phyloP scores from a whole-genome alignment of 1,139 yeast genomes.

The Debaryomyces udenii region DNA sequence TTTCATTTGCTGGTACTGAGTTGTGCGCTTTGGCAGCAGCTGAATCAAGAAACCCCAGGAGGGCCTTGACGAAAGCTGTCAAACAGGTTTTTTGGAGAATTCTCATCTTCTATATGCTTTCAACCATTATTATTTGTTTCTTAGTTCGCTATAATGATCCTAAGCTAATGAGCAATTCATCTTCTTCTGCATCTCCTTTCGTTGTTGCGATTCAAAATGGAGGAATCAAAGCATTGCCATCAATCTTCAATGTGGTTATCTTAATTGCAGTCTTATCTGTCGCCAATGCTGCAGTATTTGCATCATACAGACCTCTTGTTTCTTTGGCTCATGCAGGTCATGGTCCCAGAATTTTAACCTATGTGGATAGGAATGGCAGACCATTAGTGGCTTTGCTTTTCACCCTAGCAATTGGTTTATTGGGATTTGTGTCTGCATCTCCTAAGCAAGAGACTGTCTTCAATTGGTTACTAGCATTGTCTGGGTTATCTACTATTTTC shows the following conservation, averaged over 20 bases:
- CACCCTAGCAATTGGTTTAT: constrained; percentile 33
- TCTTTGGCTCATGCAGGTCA: constrained; percentile 37
- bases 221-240: constrained; percentile 35
- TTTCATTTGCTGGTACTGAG: constrained; percentile 84
- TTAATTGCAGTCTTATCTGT: constrained; percentile 36
- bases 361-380: constrained; percentile 24
- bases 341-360: constrained; percentile 35
- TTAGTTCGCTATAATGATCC: constrained; percentile 38
- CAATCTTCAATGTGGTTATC: constrained; percentile 37
- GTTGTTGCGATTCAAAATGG: constrained; percentile 27
- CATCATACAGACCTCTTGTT: constrained; percentile 35
- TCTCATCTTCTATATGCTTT: constrained; percentile 56
- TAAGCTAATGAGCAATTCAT: constrained; percentile 16
- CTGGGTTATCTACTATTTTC: constrained; percentile 41
- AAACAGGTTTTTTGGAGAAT: constrained; percentile 78
- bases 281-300: constrained; percentile 38
- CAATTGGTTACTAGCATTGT: constrained; percentile 39
- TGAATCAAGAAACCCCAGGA: constrained; percentile 73
- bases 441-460: constrained; percentile 33
- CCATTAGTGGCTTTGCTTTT: constrained; percentile 33
- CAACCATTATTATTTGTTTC: constrained; percentile 50
- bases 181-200: constrained; percentile 22
- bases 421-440: constrained; percentile 38
- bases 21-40: constrained; percentile 82
- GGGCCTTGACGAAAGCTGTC: constrained; percentile 71